Evolutionary conservation across 768 basidiomycete species (phyloP), one percentile per base, ranked within the genome.

Genomic region (Lyophyllum semitale): DNA sequence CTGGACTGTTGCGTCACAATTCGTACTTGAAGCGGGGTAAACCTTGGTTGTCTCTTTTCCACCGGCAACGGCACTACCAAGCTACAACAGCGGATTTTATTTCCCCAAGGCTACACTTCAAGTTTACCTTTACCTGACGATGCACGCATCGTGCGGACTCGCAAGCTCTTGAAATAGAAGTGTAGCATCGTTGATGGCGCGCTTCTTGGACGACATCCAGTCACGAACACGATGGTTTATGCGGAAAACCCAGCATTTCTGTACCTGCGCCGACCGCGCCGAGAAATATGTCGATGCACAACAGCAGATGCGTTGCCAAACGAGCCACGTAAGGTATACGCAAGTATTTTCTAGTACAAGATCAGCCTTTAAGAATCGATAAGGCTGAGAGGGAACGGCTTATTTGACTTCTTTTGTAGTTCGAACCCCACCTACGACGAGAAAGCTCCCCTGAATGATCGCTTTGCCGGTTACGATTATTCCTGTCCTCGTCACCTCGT

Each of bases 361-460:
- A n/a, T 71, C 66, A 15, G 68, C 64, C 8, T 59, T 64, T 11
- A 64, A 55, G n/a, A 75, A 75, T 54, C 61, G 73, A 35, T 76
- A 79, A 55, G 74, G 63, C 18, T 73, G 77, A 32, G 57, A 79
- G 65, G 76, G 77, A 23, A 77, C 77, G 3, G 76, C 76, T 1
- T 79, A 78, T 59, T 62, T 79, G 47, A 79, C 78, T 32, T 81
- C 73, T 61, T 75, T 73, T 8, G 61, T 78, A 32, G 73, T 81
- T 55, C 67, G 48, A 79, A 79, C 62, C 51, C 69, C 41, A 80
- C 78, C 2, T 77, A 79, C 62, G 71, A 73, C 62, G 67, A 78
- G 41, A 55, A 74, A 18, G 76, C 64, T 26, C 78, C 77, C 62
- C 68, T 77, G 41, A 60, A 76, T 53, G 68, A 71, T 43, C 57